phyloP scores from a whole-genome alignment of 371 early-diverging fungal species.

The Umbelopsis sp. region DNA sequence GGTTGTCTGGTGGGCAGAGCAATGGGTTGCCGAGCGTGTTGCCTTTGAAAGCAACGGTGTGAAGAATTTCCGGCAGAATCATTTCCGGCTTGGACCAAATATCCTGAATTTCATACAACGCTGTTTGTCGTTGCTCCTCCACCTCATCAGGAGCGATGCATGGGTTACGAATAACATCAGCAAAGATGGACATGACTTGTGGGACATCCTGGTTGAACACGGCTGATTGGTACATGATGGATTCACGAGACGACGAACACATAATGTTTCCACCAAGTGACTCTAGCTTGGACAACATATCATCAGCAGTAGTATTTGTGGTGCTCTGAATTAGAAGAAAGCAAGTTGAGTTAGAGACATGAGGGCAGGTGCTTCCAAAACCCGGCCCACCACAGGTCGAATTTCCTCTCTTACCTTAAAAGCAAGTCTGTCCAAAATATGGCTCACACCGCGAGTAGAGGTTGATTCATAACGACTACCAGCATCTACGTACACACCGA shows the following conservation, averaged over 20 bases:
- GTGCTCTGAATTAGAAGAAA: slow-evolving; percentile 49
- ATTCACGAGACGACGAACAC: slow-evolving; percentile 90
- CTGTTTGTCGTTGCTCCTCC: slow-evolving; percentile 78
- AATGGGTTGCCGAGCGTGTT: slow-evolving; percentile 88
- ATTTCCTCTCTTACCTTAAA: slow-evolving; percentile 73
- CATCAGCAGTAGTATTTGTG: slow-evolving; percentile 60
- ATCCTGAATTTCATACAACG: slow-evolving; percentile 86
- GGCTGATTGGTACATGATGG: slow-evolving; percentile 92
- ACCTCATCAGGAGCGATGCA: slow-evolving; percentile 74
- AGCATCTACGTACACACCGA: slow-evolving; percentile 90
- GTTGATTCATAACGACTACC: slow-evolving; percentile 87
- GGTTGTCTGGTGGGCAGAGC: slow-evolving; percentile 71
- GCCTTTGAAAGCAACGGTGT: slow-evolving; percentile 80
- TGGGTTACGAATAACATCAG: slow-evolving; percentile 82
- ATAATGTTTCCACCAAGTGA: slow-evolving; percentile 88
- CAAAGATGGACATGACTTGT: slow-evolving; percentile 72
- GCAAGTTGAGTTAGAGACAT: too few relatives aligned
- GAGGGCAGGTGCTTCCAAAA: too few relatives aligned
- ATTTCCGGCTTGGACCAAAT: slow-evolving; percentile 83
- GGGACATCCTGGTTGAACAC: slow-evolving; percentile 85
- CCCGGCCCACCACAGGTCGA: too few relatives aligned
- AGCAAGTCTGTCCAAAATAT: slow-evolving; percentile 88
- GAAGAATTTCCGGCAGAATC: slow-evolving; percentile 86
- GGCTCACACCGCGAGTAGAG: slow-evolving; percentile 73
- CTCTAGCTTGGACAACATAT: slow-evolving; percentile 81